Percentiles rank a stretch among this genome's conserved stretches.
Conservation (phyloP, 2,329 filamentous ascomycete species). For the Pezicula carpinea region DNA sequence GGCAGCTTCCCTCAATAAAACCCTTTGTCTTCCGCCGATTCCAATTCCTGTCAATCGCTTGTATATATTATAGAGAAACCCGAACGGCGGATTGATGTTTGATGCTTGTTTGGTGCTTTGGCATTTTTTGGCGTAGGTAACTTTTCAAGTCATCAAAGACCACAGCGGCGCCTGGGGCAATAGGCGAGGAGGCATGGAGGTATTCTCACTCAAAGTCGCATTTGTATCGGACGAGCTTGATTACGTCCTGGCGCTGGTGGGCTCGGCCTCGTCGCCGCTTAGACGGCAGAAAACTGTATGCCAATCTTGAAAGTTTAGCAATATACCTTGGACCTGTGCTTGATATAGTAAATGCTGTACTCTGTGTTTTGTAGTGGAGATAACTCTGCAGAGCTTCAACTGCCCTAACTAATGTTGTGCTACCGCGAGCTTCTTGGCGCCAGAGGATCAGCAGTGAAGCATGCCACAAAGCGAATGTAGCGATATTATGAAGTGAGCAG, state of each 20-base stretch:
- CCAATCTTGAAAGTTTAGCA: too few species aligned
- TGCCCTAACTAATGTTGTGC: too few species aligned
- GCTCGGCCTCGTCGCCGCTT: neutral
- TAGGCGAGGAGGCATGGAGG: neutral
- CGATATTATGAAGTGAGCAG: neutral
- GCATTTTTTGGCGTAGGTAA: slow-evolving; percentile 10
- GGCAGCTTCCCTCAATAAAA: slow-evolving; percentile 20
- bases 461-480: too few species aligned
- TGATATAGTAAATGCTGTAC: too few species aligned
- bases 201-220: slow-evolving; percentile 3
- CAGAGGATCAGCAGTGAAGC: too few species aligned
- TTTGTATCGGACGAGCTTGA: slow-evolving; percentile 4
- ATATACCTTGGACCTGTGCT: too few species aligned
- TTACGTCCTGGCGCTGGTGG: slow-evolving; percentile 11
- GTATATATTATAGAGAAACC: neutral
- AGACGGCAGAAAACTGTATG: neutral
- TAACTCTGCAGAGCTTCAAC: too few species aligned
- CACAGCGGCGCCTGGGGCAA: slow-evolving; percentile 14
- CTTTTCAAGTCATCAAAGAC: slow-evolving; percentile 2
- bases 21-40: neutral
- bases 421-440: too few species aligned
- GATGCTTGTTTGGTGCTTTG: too few species aligned
- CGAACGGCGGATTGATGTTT: neutral
- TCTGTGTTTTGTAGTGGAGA: too few species aligned
- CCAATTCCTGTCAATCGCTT: neutral